Percentiles rank a stretch among this genome's conserved stretches.
Evolutionary conservation across 1,284 basidiomycete species (phyloP).

Genomic region (Agaricales sp.): DNA sequence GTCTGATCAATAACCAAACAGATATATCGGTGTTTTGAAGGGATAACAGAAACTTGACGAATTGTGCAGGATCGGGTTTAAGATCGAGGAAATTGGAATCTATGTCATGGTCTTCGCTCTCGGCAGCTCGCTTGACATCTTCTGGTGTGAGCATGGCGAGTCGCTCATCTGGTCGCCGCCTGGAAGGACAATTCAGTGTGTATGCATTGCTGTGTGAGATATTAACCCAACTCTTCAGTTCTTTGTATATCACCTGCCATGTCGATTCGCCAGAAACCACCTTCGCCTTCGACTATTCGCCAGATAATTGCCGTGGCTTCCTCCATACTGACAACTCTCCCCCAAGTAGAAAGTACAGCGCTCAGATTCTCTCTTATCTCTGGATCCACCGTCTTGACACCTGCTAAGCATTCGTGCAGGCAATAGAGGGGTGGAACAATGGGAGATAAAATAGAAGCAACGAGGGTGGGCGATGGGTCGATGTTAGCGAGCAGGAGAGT

Average conservation of each 20-base stretch:
- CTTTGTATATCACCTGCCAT: constrained; percentile 38
- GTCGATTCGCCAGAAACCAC: constrained; percentile 46
- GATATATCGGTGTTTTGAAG: constrained; percentile 61
- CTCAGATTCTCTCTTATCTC: constrained; percentile 44
- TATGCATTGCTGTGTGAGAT: background rate
- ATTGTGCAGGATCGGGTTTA: constrained; percentile 61
- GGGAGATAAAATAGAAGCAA: constrained; percentile 56
- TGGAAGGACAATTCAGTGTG: constrained; percentile 8
- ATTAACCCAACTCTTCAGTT: constrained; percentile 27
- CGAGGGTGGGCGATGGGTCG: constrained; percentile 65
- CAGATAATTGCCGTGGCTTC: constrained; percentile 53
- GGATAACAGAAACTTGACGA: constrained; percentile 53
- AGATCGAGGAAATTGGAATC: constrained; percentile 55
- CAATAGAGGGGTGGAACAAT: constrained; percentile 61
- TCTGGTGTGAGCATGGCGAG: constrained; percentile 42
- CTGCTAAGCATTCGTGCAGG: constrained; percentile 44
- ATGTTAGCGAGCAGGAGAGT: constrained; percentile 58
- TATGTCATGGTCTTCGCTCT: constrained; percentile 32
- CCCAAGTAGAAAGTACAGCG: constrained; percentile 65
- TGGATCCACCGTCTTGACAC: constrained; percentile 49
- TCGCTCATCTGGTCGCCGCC: constrained; percentile 17
- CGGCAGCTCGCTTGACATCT: constrained; percentile 28
- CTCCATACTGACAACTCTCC: constrained; percentile 41
- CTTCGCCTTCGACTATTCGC: constrained; percentile 45
- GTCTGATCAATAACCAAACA: constrained; percentile 60